Conservation (phyloP, 805 yeast genomes). For the Wickerhamiella musiphila region DNA sequence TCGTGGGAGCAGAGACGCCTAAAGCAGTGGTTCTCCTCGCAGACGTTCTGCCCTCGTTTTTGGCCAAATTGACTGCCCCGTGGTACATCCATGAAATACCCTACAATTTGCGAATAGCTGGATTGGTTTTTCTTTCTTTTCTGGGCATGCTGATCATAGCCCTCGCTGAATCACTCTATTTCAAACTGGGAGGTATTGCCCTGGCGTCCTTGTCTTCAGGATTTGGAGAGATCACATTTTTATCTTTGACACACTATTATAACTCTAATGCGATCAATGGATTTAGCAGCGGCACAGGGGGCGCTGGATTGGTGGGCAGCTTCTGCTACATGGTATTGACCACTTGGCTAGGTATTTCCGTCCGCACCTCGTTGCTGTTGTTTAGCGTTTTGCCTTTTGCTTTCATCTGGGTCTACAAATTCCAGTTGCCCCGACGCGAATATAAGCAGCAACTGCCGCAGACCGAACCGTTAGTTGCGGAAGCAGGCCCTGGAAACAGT, state of each 20-base stretch:
- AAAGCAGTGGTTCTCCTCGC: slow-evolving; percentile 74
- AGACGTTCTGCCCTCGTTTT: slow-evolving; percentile 71
- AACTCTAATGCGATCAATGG: slow-evolving; percentile 50
- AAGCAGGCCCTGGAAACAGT: not conserved
- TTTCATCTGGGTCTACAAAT: slow-evolving; percentile 17
- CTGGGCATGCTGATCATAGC: slow-evolving; percentile 63
- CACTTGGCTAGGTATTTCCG: slow-evolving; percentile 41
- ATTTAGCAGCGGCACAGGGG: slow-evolving; percentile 92
- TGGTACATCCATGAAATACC: slow-evolving; percentile 54
- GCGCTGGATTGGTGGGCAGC: slow-evolving; percentile 75
- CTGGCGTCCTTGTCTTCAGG: slow-evolving; percentile 79
- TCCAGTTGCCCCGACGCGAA: slow-evolving; percentile 19
- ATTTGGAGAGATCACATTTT: slow-evolving; percentile 74
- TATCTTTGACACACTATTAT: slow-evolving; percentile 72
- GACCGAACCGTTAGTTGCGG: not conserved
- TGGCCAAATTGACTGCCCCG: slow-evolving; percentile 57
- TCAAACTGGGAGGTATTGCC: slow-evolving; percentile 47
- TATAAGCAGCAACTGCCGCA: not conserved
- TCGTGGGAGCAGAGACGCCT: slow-evolving; percentile 70
- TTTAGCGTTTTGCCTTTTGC: slow-evolving; percentile 30
- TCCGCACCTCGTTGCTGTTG: slow-evolving; percentile 35
- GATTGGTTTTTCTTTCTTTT: slow-evolving; percentile 40
- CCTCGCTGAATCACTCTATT: slow-evolving; percentile 21
- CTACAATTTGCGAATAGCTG: slow-evolving; percentile 37
- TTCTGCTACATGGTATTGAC: slow-evolving; percentile 56